Percentiles rank a stretch among this genome's conserved stretches.
Evolutionary conservation across 768 basidiomycete genomes (phyloP).

Genomic region (Phlegmacium glaucopus): DNA sequence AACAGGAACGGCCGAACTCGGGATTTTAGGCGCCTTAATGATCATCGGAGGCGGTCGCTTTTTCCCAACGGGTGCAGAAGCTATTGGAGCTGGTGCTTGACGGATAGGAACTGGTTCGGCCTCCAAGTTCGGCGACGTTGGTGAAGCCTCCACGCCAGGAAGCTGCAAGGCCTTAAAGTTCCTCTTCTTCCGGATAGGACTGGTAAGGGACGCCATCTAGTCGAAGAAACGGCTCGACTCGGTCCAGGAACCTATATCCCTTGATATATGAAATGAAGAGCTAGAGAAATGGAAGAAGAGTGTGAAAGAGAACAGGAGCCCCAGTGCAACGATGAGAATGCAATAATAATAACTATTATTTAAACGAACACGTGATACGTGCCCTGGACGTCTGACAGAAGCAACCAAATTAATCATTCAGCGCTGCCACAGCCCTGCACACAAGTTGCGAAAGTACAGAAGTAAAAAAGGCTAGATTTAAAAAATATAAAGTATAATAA

Average conservation of each 20-base stretch:
- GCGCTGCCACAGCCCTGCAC: too few relatives aligned
- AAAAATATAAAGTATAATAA: too few relatives aligned
- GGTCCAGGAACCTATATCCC: slow-evolving; percentile 2
- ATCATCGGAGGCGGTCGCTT: slow-evolving; percentile 83
- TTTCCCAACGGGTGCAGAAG: slow-evolving; percentile 47
- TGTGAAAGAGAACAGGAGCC: slow-evolving; percentile 1
- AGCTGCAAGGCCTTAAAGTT: slow-evolving; percentile 88
- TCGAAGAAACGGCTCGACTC: not conserved
- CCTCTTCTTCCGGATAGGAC: slow-evolving; percentile 83
- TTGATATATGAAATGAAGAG: not conserved
- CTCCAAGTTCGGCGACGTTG: slow-evolving; percentile 22
- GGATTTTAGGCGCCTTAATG: slow-evolving; percentile 67
- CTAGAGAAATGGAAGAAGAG: slow-evolving; percentile 3
- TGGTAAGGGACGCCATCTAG: slow-evolving; percentile 35
- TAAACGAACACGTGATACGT: too few relatives aligned
- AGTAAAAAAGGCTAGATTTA: too few relatives aligned
- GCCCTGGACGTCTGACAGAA: too few relatives aligned
- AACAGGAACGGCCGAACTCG: slow-evolving; percentile 36
- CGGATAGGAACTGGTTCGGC: slow-evolving; percentile 45
- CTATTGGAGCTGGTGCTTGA: slow-evolving; percentile 36
- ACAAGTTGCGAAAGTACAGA: too few relatives aligned
- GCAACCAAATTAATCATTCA: too few relatives aligned
- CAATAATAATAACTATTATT: too few relatives aligned
- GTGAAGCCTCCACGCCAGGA: slow-evolving; percentile 43
- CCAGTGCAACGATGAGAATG: slow-evolving; percentile 17